These are phyloP conservation scores for Spathaspora gorwiae DNA, from an alignment of 805 yeast genomes.

Conservation along the genomic window DNA sequence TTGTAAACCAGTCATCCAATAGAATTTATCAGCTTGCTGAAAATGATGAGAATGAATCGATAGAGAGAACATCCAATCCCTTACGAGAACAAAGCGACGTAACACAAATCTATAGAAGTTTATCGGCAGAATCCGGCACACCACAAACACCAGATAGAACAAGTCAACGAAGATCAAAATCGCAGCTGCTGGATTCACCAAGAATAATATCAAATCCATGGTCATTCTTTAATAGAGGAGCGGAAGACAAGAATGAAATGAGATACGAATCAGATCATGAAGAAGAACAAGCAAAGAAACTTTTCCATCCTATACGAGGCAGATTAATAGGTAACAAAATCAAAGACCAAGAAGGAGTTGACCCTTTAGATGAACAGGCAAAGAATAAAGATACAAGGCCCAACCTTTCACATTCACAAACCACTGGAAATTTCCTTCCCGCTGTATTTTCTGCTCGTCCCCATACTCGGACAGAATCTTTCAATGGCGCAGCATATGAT, in stretches of 20 bases:
- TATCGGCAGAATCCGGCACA: constrained; percentile 4
- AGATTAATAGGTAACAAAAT: constrained; percentile 6
- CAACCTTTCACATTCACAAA: constrained; percentile 8
- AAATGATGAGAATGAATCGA: background rate
- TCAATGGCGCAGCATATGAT: constrained; percentile 1
- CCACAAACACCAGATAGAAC: background rate
- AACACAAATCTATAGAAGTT: constrained; percentile 12
- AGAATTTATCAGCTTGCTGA: too few species aligned
- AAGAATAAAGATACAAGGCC: background rate
- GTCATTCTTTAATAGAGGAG: constrained; percentile 21
- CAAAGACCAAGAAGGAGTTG: background rate
- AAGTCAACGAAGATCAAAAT: background rate
- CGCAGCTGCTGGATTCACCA: constrained; percentile 13
- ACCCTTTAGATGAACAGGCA: background rate
- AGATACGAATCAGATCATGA: constrained; percentile 30
- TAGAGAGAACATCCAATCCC: background rate
- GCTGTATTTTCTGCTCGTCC: constrained; percentile 7
- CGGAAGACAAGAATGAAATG: constrained; percentile 26
- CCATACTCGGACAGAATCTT: constrained; percentile 3
- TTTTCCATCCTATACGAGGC: background rate
- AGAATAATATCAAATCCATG: constrained; percentile 28
- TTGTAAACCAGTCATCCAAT: too few species aligned
- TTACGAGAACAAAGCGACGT: constrained; percentile 12
- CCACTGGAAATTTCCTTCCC: constrained; percentile 13
- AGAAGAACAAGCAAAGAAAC: constrained; percentile 6